Evolutionary conservation across 768 basidiomycete genomes (phyloP), one percentile per base, ranked within the genome.

Genomic region (Boletellus ananas): DNA sequence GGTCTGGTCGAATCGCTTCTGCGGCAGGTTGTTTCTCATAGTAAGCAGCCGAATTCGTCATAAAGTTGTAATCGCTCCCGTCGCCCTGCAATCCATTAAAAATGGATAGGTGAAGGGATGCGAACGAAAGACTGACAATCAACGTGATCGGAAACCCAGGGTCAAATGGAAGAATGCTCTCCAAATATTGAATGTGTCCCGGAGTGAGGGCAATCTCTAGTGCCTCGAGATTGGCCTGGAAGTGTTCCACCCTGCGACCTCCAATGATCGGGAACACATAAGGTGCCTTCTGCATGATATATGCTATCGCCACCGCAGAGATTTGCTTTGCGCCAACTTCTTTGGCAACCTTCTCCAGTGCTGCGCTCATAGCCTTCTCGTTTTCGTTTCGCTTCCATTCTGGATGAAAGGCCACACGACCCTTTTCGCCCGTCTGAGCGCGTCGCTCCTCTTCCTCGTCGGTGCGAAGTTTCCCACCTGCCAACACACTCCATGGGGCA

Each of bases 241-340:
- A 52, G 16, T 76, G 72, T 59, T 76, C 71, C 34, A 74, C 58
- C 50, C 77, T 79, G 58, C 74, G 67, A 4, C 72, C 71, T 7
- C 73, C 74, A 23, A 75, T 57, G 42, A 75, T 63, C 0, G 73
- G 73, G 55, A 77, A 77, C 8, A 75, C 73, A 37, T 71, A 74
- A 1, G 71, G 70, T n/a, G 74, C 61, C 58, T 77, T 78, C 39
- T 73, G 72, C 64, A 78, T 66, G 35, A 77, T 58, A 39, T 74
- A 75, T 14, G 72, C 71, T 49, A 78, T 71, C 10, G 75, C 76
- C 10, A 76, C 74, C 7, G 57, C 47, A 2, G 57, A 61, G 62
- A 74, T 57, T 35, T 59, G 61, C 50, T 71, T 64, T 0, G 65
- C 62, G 1, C 71, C 74, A 9, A 76, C 61, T 43, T 77, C 65